Base-by-base conservation (phyloP, 805 yeast species). In the Torulaspora delbrueckii region DNA sequence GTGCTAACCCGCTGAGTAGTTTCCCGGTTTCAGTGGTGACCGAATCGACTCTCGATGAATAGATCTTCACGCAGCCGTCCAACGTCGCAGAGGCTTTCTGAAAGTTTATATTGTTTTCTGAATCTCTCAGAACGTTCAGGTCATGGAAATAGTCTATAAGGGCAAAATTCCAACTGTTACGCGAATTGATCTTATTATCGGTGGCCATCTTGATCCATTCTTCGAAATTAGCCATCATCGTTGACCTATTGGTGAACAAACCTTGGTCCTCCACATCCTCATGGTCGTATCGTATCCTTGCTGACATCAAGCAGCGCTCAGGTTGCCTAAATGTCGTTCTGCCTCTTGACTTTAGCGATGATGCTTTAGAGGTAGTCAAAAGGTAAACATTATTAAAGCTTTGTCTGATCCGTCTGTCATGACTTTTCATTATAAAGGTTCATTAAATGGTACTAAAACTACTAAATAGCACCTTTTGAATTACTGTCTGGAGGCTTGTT, bases 21-120 rank as follows among this genome's bases (percentile, higher is more conserved):
- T 81, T 80, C 2, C 96, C 95, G 0, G 97, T 89, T 57, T 90
- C 97, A 7, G 84, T 82, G 4, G 90, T 95, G 0, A 88, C 95
- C 0, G 96, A 84, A 58, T 90, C 97, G 18, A 91, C 89, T 56
- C 98, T 77, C 12, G 95, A 85, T 9, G 90, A 79, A 62, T 91
- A 91, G 43, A 91, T 87, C 68, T 89, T 89, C 27, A 90, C 91
- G 71, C 97, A 90, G 0, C 97, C 97, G 58, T 90, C 97, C 18
- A 91, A 70, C 0, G 97, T 87, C 2, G 95, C 88, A 0, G 93
- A 81, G 0, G 97, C 98, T 54, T 82, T 79, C 62, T 87, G 96
- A 63, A 91, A 90, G 63, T 89, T 88, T 57, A 90, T 86, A 26
- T 80, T 74, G 33, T 80, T 75, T 45, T 84, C 88, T 4, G 88